These are phyloP conservation scores for Didymella arachidicola DNA, from an alignment of 2,329 filamentous ascomycete species.

Conservation along the genomic window DNA sequence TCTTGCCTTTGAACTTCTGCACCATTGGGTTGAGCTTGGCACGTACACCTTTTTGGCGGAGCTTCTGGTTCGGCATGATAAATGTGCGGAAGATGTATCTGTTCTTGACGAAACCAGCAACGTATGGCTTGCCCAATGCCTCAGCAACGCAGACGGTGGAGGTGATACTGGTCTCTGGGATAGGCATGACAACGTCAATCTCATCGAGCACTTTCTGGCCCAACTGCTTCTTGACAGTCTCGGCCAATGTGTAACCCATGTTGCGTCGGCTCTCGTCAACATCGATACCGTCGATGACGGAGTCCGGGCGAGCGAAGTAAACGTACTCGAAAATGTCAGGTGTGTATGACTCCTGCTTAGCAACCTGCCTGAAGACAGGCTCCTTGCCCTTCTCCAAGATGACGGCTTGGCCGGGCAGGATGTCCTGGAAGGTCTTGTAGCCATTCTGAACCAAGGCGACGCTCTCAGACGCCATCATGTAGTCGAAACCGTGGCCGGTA, in stretches of 20 bases:
- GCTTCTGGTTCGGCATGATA: conserved; percentile 83
- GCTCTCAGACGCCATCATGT: conserved; percentile 91
- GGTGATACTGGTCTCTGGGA: conserved; percentile 83
- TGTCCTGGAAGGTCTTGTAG: conserved; percentile 77
- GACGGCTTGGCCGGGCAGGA: conserved; percentile 83
- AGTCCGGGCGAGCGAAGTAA: conserved; percentile 86
- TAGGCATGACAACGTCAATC: conserved; percentile 85
- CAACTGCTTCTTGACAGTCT: conserved; percentile 72
- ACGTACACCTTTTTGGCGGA: conserved; percentile 83
- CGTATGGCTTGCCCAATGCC: conserved; percentile 77
- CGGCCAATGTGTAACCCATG: conserved; percentile 84
- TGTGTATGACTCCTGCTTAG: conserved; percentile 71
- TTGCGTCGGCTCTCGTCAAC: conserved; percentile 83
- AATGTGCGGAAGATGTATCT: conserved; percentile 88
- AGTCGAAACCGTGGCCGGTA: conserved; percentile 74
- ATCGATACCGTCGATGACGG: conserved; percentile 84
- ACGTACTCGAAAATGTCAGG: conserved; percentile 90
- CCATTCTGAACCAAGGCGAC: conserved; percentile 83
- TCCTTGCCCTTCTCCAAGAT: conserved; percentile 80
- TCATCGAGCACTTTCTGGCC: conserved; percentile 73
- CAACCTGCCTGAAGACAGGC: conserved; percentile 79
- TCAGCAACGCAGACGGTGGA: conserved; percentile 80
- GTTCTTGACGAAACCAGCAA: conserved; percentile 87
- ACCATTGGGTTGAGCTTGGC: conserved; percentile 89
- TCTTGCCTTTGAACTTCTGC: conserved; percentile 81